Evolutionary conservation across 345 rosid genomes (phyloP).

Genomic region (Rhizophora apiculata): DNA sequence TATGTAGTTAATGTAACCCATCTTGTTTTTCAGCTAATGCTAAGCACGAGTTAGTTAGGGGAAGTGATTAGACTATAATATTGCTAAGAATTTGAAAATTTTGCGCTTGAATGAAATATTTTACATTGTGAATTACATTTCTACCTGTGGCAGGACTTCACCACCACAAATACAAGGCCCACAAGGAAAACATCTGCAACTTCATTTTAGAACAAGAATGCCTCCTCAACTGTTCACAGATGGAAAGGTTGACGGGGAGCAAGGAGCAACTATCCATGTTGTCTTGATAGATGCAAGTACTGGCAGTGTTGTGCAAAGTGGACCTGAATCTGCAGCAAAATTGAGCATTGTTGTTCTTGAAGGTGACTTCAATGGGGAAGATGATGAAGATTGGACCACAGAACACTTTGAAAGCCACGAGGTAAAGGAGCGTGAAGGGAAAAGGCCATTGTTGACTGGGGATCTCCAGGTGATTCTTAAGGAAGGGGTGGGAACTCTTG

Average conservation of each 20-base stretch:
- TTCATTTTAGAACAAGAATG: constrained; percentile 79
- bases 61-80: background rate
- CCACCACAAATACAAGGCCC: constrained; percentile 58
- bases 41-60: too few relatives aligned
- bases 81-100: background rate
- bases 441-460: constrained; percentile 81
- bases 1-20: too few relatives aligned
- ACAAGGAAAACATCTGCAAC: constrained; percentile 60
- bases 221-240: constrained; percentile 93
- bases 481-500: constrained; percentile 86
- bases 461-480: constrained; percentile 67
- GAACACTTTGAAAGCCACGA: constrained; percentile 70
- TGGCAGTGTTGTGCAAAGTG: constrained; percentile 59
- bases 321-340: constrained; percentile 65
- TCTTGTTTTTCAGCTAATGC: too few relatives aligned
- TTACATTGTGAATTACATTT: constrained; percentile 6
- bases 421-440: constrained; percentile 89
- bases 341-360: constrained; percentile 73
- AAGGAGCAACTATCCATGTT: constrained; percentile 75
- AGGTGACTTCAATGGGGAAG: constrained; percentile 77
- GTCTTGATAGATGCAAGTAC: constrained; percentile 58
- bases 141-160: constrained; percentile 40
- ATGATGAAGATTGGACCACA: constrained; percentile 58
- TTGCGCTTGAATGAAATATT: background rate
- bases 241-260: constrained; percentile 90